Evolutionary conservation across 768 basidiomycete species (phyloP).

Genomic region (Calocybe indica): DNA sequence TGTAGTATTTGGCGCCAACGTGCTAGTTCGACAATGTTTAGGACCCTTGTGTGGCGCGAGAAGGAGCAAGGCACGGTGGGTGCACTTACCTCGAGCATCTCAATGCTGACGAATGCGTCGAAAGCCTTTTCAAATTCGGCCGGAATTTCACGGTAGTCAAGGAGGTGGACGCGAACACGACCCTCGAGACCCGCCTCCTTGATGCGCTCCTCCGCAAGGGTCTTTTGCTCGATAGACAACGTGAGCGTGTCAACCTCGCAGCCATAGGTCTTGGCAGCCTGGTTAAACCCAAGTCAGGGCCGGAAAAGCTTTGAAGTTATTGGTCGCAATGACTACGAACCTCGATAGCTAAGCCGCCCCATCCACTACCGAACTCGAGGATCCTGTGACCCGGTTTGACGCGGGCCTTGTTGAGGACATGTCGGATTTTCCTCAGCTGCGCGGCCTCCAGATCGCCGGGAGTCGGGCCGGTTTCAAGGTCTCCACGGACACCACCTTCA

Average conservation of each 20-base stretch:
- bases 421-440: constrained; percentile 76
- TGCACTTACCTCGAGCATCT: constrained; percentile 67
- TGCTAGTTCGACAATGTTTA: constrained; percentile 26
- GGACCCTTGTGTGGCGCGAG: constrained; percentile 42
- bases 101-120: constrained; percentile 71
- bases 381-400: constrained; percentile 77
- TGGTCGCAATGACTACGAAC: constrained; percentile 26
- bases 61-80: not conserved
- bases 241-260: constrained; percentile 91
- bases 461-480: constrained; percentile 49
- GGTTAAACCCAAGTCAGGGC: not conserved
- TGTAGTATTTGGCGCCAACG: constrained; percentile 52
- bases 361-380: constrained; percentile 90
- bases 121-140: constrained; percentile 78
- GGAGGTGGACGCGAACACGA: constrained; percentile 76
- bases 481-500: constrained; percentile 76
- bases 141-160: constrained; percentile 88
- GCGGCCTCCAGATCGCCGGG: constrained; percentile 74
- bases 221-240: constrained; percentile 82
- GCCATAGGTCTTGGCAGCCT: constrained; percentile 66
- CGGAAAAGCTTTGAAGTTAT: not conserved
- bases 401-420: constrained; percentile 73
- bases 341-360: constrained; percentile 89
- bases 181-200: constrained; percentile 61
- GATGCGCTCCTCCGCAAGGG: constrained; percentile 81